Evolutionary conservation across 2,329 filamentous ascomycete species (phyloP), one percentile per base, ranked within the genome.

Genomic region (Diplodia corticola): DNA sequence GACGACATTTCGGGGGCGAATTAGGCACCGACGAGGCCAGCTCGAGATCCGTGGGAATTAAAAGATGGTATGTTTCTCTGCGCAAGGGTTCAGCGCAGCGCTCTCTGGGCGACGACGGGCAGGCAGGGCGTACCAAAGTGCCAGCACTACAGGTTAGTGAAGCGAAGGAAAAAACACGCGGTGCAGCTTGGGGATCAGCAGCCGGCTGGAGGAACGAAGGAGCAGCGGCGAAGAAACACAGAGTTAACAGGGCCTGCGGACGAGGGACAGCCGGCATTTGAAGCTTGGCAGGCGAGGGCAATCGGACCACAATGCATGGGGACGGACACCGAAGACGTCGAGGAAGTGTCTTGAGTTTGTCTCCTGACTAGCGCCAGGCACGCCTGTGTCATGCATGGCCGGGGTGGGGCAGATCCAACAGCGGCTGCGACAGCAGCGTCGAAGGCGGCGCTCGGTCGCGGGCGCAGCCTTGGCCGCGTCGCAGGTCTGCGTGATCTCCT

Each of bases 11-110:
- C 9, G 12, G 17, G n/a, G 37, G 20, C 9, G 17, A 28, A 49
- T 61, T 61, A 61, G 57, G 44, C 44, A 46, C 44, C 57, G 44
- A 61, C 57, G 57, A 61, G 57, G 57, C 57, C 57, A 61, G 57
- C 57, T 61, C 57, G 57, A 49, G 26, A 24, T 6, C 37, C 9
- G 28, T 60, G 55, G 13, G 3, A 24, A 51, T 63, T 63, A 63
- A 63, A 63, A 22, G 24, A n/a, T 24, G 60, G 30, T 51, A 44
- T 53, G n/a, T n/a, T n/a, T 20, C n/a, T 53, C 48, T 30, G 40
- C 13, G 9, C 30, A 26, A 1, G 5, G 17, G 4, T 4, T 59
- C 20, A 35, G 24, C 26, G 7, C 28, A 22, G 30, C 35, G 30
- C 10, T 22, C 20, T 20, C 4, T 7, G 12, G 26, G 26, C 28